Base-by-base conservation (phyloP, 331 rosid genomes). In the Saraca asoca region DNA sequence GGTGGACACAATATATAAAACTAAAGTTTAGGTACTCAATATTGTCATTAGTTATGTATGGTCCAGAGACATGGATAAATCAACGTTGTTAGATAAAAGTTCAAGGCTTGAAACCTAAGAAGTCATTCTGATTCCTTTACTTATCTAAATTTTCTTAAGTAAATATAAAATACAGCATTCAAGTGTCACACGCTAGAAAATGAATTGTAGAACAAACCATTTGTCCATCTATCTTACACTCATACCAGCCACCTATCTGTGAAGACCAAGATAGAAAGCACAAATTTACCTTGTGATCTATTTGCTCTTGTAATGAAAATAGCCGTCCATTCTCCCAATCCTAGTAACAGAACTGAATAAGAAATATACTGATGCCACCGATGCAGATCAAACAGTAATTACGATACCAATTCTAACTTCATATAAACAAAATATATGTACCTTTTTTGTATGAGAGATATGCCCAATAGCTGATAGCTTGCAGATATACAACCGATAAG, bases 271-370 rank as follows among this genome's bases (percentile, higher is more conserved):
- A 62, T 18, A 19, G 17, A 0, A 7, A 24, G 69, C 78, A 60
- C 48, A 13, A 38, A 34, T 64, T 45, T 61, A 81, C 86, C 97
- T 94, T 94, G 18, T 88, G 92, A 80, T 86, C 71, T 4, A 85
- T 90, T 76, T 94, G 98, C 52, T 88, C 97, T 73, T 86, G 83
- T 77, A 94, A 81, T 33, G 98, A 88, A 71, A 94, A 90, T 72
- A 94, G 35, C 75, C 73, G 80, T 20, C 97, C 95, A 45, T 74
- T 80, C 79, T 88, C 97, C 95, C 87, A 88, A 77, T 90, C 45
- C 98, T 94, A 64, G 53, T 16, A 82, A 61, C 14, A 79, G 64
- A 56, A 64, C 64, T 12, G 45, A 15, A 19, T 72, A 19, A 66
- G 59, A 72, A 56, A 33, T 64, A 31, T 37, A 2, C 13, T 44